These are phyloP conservation scores for Hypomontagnella submonticulosa DNA, from an alignment of 495 filamentous ascomycete species.

Conservation along the genomic window DNA sequence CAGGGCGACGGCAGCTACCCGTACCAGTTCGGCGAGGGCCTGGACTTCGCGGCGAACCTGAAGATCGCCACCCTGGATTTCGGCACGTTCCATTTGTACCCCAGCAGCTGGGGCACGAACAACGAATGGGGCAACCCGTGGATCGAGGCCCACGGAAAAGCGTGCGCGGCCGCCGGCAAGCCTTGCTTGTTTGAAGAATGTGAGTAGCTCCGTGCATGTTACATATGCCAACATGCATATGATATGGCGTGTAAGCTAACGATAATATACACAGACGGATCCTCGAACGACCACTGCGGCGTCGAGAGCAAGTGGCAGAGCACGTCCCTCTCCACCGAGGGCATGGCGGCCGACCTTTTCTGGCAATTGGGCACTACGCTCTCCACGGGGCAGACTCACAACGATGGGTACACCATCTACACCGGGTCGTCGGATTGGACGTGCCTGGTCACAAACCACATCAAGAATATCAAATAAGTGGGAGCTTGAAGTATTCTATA, in stretches of 20 bases:
- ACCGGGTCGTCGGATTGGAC: slow-evolving; percentile 55
- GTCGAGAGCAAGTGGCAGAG: slow-evolving; percentile 69
- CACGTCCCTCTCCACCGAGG: slow-evolving; percentile 57
- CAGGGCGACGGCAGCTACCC: slow-evolving; percentile 67
- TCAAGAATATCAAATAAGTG: slow-evolving; percentile 57
- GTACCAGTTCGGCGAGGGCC: slow-evolving; percentile 68
- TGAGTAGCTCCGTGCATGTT: slow-evolving; percentile 50
- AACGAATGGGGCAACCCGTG: slow-evolving; percentile 63
- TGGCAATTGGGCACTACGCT: slow-evolving; percentile 74
- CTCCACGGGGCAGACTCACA: slow-evolving; percentile 63
- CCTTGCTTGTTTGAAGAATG: slow-evolving; percentile 79
- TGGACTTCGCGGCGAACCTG: slow-evolving; percentile 72
- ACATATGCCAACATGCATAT: too few species aligned
- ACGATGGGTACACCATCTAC: slow-evolving; percentile 69
- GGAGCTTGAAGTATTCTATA: background rate
- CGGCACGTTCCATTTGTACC: slow-evolving; percentile 74
- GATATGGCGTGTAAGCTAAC: background rate
- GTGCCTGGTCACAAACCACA: slow-evolving; percentile 63
- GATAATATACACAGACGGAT: slow-evolving; percentile 36
- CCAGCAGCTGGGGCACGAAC: slow-evolving; percentile 59
- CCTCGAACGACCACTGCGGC: slow-evolving; percentile 49
- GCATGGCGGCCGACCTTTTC: slow-evolving; percentile 69
- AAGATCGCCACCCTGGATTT: slow-evolving; percentile 70
- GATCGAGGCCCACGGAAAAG: slow-evolving; percentile 69
- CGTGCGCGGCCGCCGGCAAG: slow-evolving; percentile 67